Conservation (phyloP, 179 eudicot genomes). For the Drosera spatulata region DNA sequence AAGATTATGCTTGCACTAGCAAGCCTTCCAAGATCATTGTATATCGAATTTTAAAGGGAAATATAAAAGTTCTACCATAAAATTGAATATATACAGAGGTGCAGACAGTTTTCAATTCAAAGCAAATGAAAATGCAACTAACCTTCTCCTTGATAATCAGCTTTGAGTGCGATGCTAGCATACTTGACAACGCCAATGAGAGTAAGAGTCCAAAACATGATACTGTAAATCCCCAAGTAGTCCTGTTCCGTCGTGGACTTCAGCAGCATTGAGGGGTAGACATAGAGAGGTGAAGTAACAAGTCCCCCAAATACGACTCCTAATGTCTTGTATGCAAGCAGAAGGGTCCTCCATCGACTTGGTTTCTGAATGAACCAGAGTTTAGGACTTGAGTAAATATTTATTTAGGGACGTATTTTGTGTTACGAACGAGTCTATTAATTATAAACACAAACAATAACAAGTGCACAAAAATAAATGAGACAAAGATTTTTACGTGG, state of each 20-base stretch:
- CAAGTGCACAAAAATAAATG: no score
- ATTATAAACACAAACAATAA: no score
- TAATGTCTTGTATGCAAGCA: slow-evolving; percentile 49
- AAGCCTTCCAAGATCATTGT: no score
- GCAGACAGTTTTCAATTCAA: not conserved
- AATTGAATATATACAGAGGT: no score
- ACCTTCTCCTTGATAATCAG: slow-evolving; percentile 76
- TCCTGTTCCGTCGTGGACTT: slow-evolving; percentile 56
- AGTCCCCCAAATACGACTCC: slow-evolving; percentile 76
- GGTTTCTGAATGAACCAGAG: slow-evolving; percentile 9
- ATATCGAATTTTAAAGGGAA: no score
- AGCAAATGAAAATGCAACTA: slow-evolving; percentile 4
- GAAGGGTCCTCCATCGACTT: slow-evolving; percentile 20
- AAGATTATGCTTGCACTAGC: no score
- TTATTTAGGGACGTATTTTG: no score
- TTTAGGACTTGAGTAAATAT: no score
- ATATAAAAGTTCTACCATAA: no score
- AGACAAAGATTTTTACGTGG: no score
- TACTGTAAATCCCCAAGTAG: slow-evolving; percentile 55
- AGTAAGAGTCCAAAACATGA: slow-evolving; percentile 70
- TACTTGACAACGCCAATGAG: slow-evolving; percentile 60
- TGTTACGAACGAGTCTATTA: no score
- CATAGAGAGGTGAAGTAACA: slow-evolving; percentile 73
- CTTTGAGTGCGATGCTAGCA: slow-evolving; percentile 41
- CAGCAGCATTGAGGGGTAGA: slow-evolving; percentile 62